Conservation (phyloP, 345 rosid genomes). For the Xanthoceras sorbifolium region DNA sequence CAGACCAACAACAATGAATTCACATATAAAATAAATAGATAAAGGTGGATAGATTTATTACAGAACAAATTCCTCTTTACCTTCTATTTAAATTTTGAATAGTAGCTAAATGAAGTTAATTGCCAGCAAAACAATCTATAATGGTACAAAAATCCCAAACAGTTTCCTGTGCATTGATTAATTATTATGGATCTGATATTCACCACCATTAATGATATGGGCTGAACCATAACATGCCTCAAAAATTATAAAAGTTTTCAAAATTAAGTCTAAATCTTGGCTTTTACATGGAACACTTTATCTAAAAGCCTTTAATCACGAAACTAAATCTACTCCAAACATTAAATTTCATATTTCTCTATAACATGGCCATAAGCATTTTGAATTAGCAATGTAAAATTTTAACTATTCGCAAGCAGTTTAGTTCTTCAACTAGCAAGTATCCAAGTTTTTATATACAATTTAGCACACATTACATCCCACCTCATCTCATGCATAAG, state of each 20-base stretch:
- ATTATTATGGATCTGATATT: not conserved
- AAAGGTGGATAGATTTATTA: not conserved
- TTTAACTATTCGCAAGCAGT: not conserved
- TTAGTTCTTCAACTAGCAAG: not conserved
- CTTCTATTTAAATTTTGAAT: not conserved
- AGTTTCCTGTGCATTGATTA: not conserved
- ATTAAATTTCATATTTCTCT: not conserved
- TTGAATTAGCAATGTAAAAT: not conserved
- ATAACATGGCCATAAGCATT: not conserved
- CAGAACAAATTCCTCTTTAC: not conserved
- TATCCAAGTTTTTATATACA: not conserved
- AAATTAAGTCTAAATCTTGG: too few species aligned
- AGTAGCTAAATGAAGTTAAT: not conserved
- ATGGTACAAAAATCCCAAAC: too few species aligned
- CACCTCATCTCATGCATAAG: not conserved
- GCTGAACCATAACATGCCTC: not conserved
- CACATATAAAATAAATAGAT: not conserved
- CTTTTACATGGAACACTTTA: not conserved
- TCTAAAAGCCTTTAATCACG: too few species aligned
- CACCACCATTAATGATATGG: not conserved
- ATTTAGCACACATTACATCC: not conserved
- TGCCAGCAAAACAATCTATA: too few species aligned
- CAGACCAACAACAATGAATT: not conserved
- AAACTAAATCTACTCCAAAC: too few species aligned
- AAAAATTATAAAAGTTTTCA: too few species aligned